Evolutionary conservation across 805 yeast species (phyloP).

Genomic region (Wickerhamomyces queroliae): DNA sequence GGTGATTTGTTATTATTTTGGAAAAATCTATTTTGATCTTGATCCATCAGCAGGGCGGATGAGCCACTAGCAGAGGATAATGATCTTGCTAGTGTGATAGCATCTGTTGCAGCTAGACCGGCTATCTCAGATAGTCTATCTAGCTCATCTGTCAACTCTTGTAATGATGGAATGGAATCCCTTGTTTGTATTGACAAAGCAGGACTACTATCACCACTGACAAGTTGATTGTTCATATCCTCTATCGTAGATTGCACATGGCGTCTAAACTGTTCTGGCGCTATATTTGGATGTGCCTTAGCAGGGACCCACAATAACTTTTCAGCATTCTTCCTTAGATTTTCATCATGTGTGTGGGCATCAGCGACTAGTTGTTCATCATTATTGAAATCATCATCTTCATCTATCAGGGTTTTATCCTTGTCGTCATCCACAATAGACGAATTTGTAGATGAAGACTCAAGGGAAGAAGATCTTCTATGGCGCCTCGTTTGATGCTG

Average conservation of each 20-base stretch:
- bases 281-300: slow-evolving; percentile 86
- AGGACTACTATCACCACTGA: not conserved
- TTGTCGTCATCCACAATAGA: slow-evolving; percentile 6
- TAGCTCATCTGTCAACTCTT: slow-evolving; percentile 69
- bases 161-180: slow-evolving; percentile 51
- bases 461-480: slow-evolving; percentile 12
- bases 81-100: slow-evolving; percentile 76
- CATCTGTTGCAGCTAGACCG: slow-evolving; percentile 74
- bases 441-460: slow-evolving; percentile 12
- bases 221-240: slow-evolving; percentile 17
- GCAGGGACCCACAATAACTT: slow-evolving; percentile 93
- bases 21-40: slow-evolving; percentile 3
- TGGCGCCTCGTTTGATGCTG: slow-evolving; percentile 15
- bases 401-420: slow-evolving; percentile 8
- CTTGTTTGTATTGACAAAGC: slow-evolving; percentile 6
- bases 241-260: slow-evolving; percentile 46
- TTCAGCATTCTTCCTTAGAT: slow-evolving; percentile 29
- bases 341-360: not conserved
- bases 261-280: slow-evolving; percentile 77
- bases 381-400: slow-evolving; percentile 4
- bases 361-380: not conserved
- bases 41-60: slow-evolving; percentile 13
- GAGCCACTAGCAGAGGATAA: slow-evolving; percentile 67
- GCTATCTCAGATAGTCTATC: slow-evolving; percentile 71
- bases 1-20: not conserved